These are phyloP conservation scores for Asclepias syriaca DNA, from an alignment of 257 asterid species.

Conservation along the genomic window DNA sequence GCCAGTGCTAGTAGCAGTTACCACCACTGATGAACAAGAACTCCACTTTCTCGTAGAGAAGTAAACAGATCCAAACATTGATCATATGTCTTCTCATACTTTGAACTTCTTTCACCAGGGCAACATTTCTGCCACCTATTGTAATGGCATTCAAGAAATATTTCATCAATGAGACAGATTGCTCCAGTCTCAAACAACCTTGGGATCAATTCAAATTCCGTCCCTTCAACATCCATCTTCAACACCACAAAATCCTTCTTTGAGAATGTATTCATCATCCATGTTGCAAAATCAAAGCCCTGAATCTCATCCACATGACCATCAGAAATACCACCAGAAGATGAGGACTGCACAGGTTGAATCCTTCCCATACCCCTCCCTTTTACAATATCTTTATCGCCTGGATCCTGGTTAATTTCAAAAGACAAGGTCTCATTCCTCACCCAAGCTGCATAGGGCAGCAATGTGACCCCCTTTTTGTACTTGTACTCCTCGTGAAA, in stretches of 20 bases:
- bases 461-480: conserved; percentile 76
- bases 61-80: conserved; percentile 80
- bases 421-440: conserved; percentile 70
- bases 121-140: conserved; percentile 98
- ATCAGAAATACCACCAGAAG: conserved; percentile 31
- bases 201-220: conserved; percentile 87
- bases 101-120: conserved; percentile 79
- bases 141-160: conserved; percentile 93
- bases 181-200: conserved; percentile 79
- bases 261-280: conserved; percentile 68
- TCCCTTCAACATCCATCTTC: conserved; percentile 99
- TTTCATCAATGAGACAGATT: conserved; percentile 84
- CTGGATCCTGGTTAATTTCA: conserved; percentile 77
- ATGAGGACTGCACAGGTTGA: conserved; percentile 66
- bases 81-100: conserved; percentile 72
- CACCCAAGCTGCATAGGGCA: conserved; percentile 97
- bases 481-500: conserved; percentile 58
- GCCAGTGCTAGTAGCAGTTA: conserved; percentile 25
- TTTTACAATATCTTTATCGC: conserved; percentile 54
- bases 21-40: conserved; percentile 98
- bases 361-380: conserved; percentile 96
- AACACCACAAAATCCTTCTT: conserved; percentile 82
- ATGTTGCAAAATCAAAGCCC: conserved; percentile 89
- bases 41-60: conserved; percentile 79
- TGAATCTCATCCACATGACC: conserved; percentile 66